These are phyloP conservation scores for Trametes sanguinea DNA, from an alignment of 768 basidiomycete species.

Conservation along the genomic window DNA sequence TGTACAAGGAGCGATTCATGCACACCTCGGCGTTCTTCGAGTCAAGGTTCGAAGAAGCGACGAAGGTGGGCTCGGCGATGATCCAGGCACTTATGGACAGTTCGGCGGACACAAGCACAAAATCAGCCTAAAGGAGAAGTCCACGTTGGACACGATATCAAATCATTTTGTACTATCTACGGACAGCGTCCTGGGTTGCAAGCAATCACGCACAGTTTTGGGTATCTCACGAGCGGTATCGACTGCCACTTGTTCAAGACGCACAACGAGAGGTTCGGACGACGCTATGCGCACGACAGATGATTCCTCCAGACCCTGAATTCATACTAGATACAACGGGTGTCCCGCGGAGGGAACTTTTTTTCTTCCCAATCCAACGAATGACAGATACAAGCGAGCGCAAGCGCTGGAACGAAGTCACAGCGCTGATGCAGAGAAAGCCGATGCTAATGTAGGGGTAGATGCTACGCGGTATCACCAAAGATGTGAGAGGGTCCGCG, in stretches of 20 bases:
- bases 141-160: neutral
- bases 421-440: neutral
- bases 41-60: conserved; percentile 84
- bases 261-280: too few relatives aligned
- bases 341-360: conserved; percentile 12
- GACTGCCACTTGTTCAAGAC: neutral
- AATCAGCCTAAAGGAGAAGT: neutral
- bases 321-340: conserved; percentile 18
- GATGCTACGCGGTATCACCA: neutral
- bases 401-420: neutral
- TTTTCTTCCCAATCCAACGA: conserved; percentile 15
- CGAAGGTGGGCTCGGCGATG: conserved; percentile 82
- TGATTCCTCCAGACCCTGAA: conserved; percentile 2
- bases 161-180: neutral
- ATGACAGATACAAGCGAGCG: conserved; percentile 15
- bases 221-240: neutral
- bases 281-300: too few relatives aligned
- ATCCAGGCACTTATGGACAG: conserved; percentile 82
- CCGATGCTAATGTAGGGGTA: neutral
- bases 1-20: conserved; percentile 80
- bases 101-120: conserved; percentile 13
- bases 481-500: neutral
- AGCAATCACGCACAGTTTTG: neutral
- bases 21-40: conserved; percentile 84
- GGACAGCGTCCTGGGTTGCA: neutral